These are phyloP conservation scores for Saccharum spontaneum DNA, from an alignment of 176 grass and related monocot species.

Conservation along the genomic window DNA sequence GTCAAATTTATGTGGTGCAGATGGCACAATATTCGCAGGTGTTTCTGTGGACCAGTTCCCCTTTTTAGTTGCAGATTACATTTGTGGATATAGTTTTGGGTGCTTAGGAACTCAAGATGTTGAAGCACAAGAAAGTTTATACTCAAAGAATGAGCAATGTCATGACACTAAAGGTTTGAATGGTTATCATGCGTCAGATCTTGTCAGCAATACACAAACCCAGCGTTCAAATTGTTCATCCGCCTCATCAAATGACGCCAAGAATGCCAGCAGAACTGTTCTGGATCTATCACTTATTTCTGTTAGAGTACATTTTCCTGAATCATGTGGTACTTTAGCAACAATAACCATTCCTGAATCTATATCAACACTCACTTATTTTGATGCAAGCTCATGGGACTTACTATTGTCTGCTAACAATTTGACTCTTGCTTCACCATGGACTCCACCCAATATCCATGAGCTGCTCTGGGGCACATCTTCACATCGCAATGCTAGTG, in stretches of 20 bases:
- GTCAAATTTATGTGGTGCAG: slow-evolving; percentile 49
- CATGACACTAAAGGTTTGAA: slow-evolving; percentile 31
- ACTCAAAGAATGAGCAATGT: slow-evolving; percentile 37
- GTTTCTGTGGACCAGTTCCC: slow-evolving; percentile 65
- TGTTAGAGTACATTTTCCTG: slow-evolving; percentile 72
- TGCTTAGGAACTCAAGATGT: slow-evolving; percentile 36
- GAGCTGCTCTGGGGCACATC: slow-evolving; percentile 68
- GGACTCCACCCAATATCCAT: slow-evolving; percentile 53
- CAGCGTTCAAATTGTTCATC: slow-evolving; percentile 27
- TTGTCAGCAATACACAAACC: slow-evolving; percentile 22
- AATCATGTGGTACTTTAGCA: slow-evolving; percentile 70
- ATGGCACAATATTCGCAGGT: slow-evolving; percentile 46
- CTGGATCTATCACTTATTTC: slow-evolving; percentile 62
- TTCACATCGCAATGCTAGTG: slow-evolving; percentile 49
- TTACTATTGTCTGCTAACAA: slow-evolving; percentile 62
- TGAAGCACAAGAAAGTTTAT: slow-evolving; percentile 35
- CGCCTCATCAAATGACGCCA: slow-evolving; percentile 10
- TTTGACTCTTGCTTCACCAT: slow-evolving; percentile 64
- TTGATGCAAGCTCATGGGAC: slow-evolving; percentile 61
- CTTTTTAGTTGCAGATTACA: slow-evolving; percentile 51
- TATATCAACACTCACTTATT: slow-evolving; percentile 52
- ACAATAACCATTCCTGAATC: slow-evolving; percentile 60
- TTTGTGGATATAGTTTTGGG: slow-evolving; percentile 34
- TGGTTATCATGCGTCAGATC: slow-evolving; percentile 16
- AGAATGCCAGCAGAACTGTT: slow-evolving; percentile 39